Evolutionary conservation across 2,329 filamentous ascomycete genomes (phyloP), one percentile per base, ranked within the genome.

Genomic region (Aureobasidium sp.): DNA sequence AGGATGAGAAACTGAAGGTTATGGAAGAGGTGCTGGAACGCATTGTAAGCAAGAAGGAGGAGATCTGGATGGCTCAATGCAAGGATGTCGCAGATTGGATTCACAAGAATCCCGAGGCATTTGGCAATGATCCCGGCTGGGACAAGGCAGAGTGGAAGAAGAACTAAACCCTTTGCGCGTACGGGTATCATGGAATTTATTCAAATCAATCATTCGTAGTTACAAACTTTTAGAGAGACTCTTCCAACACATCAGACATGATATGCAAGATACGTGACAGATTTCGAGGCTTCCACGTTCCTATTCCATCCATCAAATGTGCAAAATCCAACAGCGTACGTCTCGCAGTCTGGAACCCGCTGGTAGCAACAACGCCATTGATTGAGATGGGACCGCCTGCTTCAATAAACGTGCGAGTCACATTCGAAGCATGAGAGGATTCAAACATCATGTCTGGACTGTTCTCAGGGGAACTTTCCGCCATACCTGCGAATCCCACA

Each of bases 241-340:
- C 74, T 25, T 75, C 74, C 43, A 77, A 64, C 61, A 75, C 74
- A 69, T 81, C 79, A 65, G 78, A 80, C 79, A 82, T 81, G 29
- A 81, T 81, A 64, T 80, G 77, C 51, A 81, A 66, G 54, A 81
- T 78, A 64, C 79, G 75, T 3, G 75, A 77, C 64, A 80, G 78
- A 2, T 78, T 79, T 60, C 75, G 71, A 45, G 77, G 75, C 63
- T 77, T 78, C 78, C 79, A 79, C 37, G 78, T 75, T 15, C 78
- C 79, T 54, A 79, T 77, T 42, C 79, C 79, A 60, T 81, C 79
- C 67, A 82, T 74, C 15, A 81, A 69, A 43, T 77, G 74, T 3
- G 78, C 79, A 66, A 78, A 81, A 64, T 81, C 79, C 17, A 81
- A 69, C 29, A 82, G 64, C 13, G 79, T 78, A 19, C 78, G 70